phyloP scores from a whole-genome alignment of 805 yeast species.

The Zygosaccharomyces gambellarensis region DNA sequence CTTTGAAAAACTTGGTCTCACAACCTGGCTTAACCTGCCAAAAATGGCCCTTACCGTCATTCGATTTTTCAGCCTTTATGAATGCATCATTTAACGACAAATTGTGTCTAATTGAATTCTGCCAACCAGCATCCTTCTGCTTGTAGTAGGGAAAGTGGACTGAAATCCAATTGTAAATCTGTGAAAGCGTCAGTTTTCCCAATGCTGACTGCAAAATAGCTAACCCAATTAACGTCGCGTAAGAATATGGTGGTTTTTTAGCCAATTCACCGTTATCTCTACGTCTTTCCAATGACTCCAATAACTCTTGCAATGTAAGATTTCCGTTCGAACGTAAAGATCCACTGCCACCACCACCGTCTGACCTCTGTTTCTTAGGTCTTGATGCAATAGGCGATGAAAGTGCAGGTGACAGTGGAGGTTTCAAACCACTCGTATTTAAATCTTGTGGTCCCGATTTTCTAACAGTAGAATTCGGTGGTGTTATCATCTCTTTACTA shows the following conservation, averaged over 20 bases:
- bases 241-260: slow-evolving; percentile 85
- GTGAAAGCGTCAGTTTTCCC: slow-evolving; percentile 68
- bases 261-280: slow-evolving; percentile 13
- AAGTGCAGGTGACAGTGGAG: slow-evolving; percentile 31
- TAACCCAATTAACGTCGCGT: slow-evolving; percentile 90
- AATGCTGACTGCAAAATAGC: slow-evolving; percentile 79
- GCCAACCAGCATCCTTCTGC: slow-evolving; percentile 91
- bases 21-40: slow-evolving; percentile 87
- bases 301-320: slow-evolving; percentile 28
- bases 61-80: slow-evolving; percentile 80
- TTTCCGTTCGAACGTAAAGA: slow-evolving; percentile 29
- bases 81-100: slow-evolving; percentile 90
- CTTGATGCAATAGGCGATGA: slow-evolving; percentile 33
- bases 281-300: slow-evolving; percentile 24
- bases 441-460: slow-evolving; percentile 3
- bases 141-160: slow-evolving; percentile 78
- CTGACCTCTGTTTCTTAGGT: slow-evolving; percentile 29
- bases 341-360: slow-evolving; percentile 11
- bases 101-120: slow-evolving; percentile 93
- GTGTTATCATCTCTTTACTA: slow-evolving; percentile 22
- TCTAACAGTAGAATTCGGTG: slow-evolving; percentile 29
- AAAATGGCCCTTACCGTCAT: slow-evolving; percentile 81
- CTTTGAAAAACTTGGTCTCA: slow-evolving; percentile 74
- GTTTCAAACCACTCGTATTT: not conserved
- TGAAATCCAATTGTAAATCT: slow-evolving; percentile 89